phyloP scores from a whole-genome alignment of 2,329 filamentous ascomycete species.

The Blumeria hordei region DNA sequence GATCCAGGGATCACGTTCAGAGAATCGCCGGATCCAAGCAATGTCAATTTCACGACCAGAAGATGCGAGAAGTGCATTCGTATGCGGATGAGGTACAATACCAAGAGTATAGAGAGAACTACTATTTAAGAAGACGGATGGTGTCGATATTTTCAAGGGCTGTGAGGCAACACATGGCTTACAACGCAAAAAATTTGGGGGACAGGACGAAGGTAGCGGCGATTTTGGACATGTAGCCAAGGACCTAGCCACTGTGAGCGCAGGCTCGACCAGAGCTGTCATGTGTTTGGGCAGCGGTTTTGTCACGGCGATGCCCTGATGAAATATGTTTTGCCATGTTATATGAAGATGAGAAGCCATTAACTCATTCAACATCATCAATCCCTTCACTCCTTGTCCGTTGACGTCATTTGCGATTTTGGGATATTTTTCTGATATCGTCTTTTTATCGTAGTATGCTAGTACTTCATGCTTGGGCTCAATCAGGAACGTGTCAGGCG shows the following conservation, averaged over 20 bases:
- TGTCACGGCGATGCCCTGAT: conserved; percentile 53
- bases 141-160: conserved; percentile 41
- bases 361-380: conserved; percentile 43
- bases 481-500: conserved; percentile 33
- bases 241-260: conserved; percentile 46
- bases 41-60: conserved; percentile 35
- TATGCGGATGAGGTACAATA: conserved; percentile 79
- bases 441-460: conserved; percentile 49
- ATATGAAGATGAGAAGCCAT: conserved; percentile 70
- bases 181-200: conserved; percentile 57
- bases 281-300: conserved; percentile 60
- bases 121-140: conserved; percentile 44
- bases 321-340: conserved; percentile 61
- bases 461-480: conserved; percentile 42
- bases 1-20: conserved; percentile 60
- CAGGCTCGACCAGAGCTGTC: conserved; percentile 44
- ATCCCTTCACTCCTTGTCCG: conserved; percentile 31
- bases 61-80: conserved; percentile 42
- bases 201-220: conserved; percentile 54
- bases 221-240: conserved; percentile 52
- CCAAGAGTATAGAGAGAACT: conserved; percentile 58
- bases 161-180: conserved; percentile 43
- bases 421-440: conserved; percentile 40
- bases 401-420: conserved; percentile 38
- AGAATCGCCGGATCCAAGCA: conserved; percentile 39